Conservation (phyloP, 331 rosid genomes). For the Quercus tomentella region DNA sequence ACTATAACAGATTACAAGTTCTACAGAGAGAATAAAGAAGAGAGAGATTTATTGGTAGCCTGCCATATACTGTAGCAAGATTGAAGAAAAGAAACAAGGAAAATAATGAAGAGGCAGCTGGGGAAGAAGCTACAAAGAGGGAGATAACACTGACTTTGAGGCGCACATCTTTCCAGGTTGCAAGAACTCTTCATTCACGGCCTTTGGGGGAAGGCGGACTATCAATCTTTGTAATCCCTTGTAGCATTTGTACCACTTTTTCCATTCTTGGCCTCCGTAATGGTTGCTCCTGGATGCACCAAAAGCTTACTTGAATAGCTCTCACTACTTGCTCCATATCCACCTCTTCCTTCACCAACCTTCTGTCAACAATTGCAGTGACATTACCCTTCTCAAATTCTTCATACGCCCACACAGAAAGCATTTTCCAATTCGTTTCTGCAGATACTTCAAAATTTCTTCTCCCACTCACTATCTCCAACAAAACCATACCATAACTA, state of each 20-base stretch:
- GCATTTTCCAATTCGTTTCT: slow-evolving; percentile 16
- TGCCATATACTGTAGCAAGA: no score
- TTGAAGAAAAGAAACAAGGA: no score
- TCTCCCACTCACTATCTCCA: slow-evolving; percentile 37
- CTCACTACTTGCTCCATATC: slow-evolving; percentile 24
- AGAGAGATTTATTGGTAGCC: no score
- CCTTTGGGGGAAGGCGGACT: slow-evolving; percentile 23
- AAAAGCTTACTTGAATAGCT: slow-evolving; percentile 25
- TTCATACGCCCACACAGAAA: slow-evolving; percentile 31
- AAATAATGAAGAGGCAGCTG: no score
- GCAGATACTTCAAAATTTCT: slow-evolving; percentile 34
- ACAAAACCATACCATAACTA: slow-evolving; percentile 35
- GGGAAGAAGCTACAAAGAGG: no score
- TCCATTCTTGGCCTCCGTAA: slow-evolving; percentile 26
- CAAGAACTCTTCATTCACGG: neutral
- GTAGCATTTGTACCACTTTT: slow-evolving; percentile 32
- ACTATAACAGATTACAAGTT: no score
- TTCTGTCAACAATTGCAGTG: slow-evolving; percentile 18
- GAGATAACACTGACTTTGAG: no score
- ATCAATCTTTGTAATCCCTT: slow-evolving; percentile 28
- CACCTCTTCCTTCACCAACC: slow-evolving; percentile 11
- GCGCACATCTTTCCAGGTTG: no score
- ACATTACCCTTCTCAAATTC: slow-evolving; percentile 33
- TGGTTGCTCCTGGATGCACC: slow-evolving; percentile 36
- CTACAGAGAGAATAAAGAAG: no score